Evolutionary conservation across 192 early-diverging fungal species (phyloP), one percentile per base, ranked within the genome.

Genomic region (Allomyces arbusculus): DNA sequence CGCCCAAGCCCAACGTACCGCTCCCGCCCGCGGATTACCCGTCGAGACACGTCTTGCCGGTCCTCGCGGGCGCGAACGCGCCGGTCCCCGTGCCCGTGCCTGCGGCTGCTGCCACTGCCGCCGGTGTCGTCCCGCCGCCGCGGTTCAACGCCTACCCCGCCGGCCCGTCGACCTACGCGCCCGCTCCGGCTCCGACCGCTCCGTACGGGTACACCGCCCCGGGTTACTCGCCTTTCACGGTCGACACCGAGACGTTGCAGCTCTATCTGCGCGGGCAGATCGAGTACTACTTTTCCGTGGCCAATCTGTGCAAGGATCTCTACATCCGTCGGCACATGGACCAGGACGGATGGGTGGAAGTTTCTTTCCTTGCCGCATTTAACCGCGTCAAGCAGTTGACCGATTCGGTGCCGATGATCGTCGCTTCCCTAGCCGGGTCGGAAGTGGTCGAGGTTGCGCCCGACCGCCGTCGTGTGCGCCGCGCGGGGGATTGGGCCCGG

Each of bases 251-350:
- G 33, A 72, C 75, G 4, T 44, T 81, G 43, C 70, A 68, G 68
- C 44, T 61, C 64, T 79, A 74, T 67, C 72, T 81, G 11, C 69
- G 68, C 63, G 69, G 72, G n/a, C 80, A 81, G 71, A 71, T 81
- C 65, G 87, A 99, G 73, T 99, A 91, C 76, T 99, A 99, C 78
- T 97, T 97, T 70, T 92, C 89, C 62, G 83, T 95, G 61, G 94
- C 97, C 55, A 99, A 99, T 69, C 78, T 99, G 64, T 92, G 91
- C 85, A 89, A 88, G 64, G 95, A 99, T 73, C 80, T 97, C 22
- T 99, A 81, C 75, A 91, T 99, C 78, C 86, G 95, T 61, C 74
- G 77, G 61, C 89, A 95, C 70, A 99, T 99, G 94, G 83, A 92
- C 64, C 65, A 79, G 4, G 79, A 87, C 61, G 95, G 95, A 23